Evolutionary conservation across 2,329 filamentous ascomycete species (phyloP).

Genomic region (Trichoderma semiorbis): DNA sequence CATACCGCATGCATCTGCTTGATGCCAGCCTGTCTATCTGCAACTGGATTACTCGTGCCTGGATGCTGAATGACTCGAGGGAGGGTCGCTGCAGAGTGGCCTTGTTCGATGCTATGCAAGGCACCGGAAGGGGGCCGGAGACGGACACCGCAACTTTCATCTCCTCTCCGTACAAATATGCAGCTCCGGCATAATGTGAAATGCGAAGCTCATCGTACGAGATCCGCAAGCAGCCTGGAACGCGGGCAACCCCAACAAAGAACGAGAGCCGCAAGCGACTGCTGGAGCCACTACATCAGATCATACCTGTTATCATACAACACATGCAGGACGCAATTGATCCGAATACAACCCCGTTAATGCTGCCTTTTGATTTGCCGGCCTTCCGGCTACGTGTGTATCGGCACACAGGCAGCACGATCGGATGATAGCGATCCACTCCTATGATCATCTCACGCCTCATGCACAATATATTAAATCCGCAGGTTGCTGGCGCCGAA

Average conservation of each 20-base stretch:
- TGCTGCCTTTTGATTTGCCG: conserved; percentile 3
- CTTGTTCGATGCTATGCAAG: conserved; percentile 10
- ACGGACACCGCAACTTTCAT: conserved; percentile 12
- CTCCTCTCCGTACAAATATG: background rate
- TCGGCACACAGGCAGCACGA: conserved; percentile 12
- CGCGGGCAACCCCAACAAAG: conserved; percentile 8
- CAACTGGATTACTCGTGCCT: conserved; percentile 2
- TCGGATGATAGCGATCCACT: conserved; percentile 18
- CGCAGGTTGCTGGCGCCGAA: background rate
- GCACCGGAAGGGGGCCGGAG: conserved; percentile 6
- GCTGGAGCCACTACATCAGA: conserved; percentile 1
- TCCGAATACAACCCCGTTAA: conserved; percentile 15
- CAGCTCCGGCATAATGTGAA: background rate
- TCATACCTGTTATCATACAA: conserved; percentile 13
- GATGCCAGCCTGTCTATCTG: background rate
- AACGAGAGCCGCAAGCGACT: conserved; percentile 2
- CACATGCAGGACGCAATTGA: conserved; percentile 12
- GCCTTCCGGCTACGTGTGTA: background rate
- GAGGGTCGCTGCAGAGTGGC: background rate
- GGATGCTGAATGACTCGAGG: conserved; percentile 3
- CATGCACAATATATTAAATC: conserved; percentile 18
- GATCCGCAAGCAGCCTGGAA: background rate
- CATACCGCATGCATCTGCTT: background rate
- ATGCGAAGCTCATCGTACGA: conserved; percentile 7
- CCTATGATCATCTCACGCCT: conserved; percentile 8